Base-by-base conservation (phyloP, 2,329 filamentous ascomycete species). In the Anthostomella pinea region DNA sequence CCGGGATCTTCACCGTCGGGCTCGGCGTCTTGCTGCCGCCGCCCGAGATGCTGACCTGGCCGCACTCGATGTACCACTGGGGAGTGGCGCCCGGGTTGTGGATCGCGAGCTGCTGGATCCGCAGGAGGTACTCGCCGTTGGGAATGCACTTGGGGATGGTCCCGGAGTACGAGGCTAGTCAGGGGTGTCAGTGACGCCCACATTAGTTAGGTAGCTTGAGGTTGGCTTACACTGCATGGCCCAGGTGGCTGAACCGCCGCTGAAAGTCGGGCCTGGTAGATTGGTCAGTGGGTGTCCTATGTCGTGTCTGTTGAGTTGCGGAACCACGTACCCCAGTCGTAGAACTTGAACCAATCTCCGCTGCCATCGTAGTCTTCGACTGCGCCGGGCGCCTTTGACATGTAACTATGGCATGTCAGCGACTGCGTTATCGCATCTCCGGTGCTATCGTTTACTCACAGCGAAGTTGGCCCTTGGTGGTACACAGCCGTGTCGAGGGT, bases 31-130 rank as follows among this genome's bases (percentile, higher is more conserved):
- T 49, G 49, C 48, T 61, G 10, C 60, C 60, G 18, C 68, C 67
- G 16, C 68, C 69, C 1, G 58, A 60, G 20, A 73, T 62, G 16
- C 62, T 66, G 47, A 73, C 51, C 43, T 73, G 70, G 1, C 65
- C 69, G 41, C 70, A 74, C 45, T 58, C 59, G 27, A 67, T 52
- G 42, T 73, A 72, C 47, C 73, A 69, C 54, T 68, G 63, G n/a
- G 67, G 66, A 30, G 62, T 63, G 20, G 56, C 54, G 13, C 67
- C 69, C 3, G 65, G 70, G 43, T 73, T 70, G 64, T 83, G 79
- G 30, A 83, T 74, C 18, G 74, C 79, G 31, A 83, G 70, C 38
- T 75, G 67, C 59, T 81, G 77, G 49, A 78, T 75, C 21, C 77
- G 66, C 21, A 80, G 62, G 41, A 81, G 70, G 52, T 80, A 79